Base-by-base conservation (phyloP, 768 basidiomycete species). In the Rhizopogon vinicolor region DNA sequence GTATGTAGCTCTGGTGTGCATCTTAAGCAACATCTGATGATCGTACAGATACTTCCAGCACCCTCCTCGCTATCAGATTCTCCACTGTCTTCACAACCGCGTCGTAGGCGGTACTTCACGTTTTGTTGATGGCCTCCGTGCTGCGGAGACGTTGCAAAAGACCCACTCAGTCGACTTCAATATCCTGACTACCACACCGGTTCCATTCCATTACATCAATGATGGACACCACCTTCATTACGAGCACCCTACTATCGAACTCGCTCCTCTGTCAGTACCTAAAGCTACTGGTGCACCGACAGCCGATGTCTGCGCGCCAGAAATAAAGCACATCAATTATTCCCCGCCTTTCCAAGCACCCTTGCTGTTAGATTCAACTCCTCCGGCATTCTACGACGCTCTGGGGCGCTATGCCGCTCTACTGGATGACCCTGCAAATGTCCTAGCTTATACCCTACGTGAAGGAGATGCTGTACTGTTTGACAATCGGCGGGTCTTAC, bases 311-410 rank as follows among this genome's bases (percentile, higher is more conserved):
- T 55, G 52, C 0, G 57, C 55, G 33, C 65, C 62, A 7, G 53
- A 63, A 8, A 78, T 96, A 61, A 70, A 73, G 43, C 79, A 87
- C 57, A 80, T 98, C 64, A 98, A 94, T 71, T 98, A 96, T 69
- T 88, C 90, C 1, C 96, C 96, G 0, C 95, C 95, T 0, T 98
- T 98, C 79, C 93, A 96, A 72, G 93, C 89, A 0, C 87, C 91
- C 0, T 75, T 94, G 7, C 75, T 79, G 0, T 64, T 79, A 18
- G 65, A 71, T 33, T 62, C 63, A 2, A 85, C 86, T 3, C 79
- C 85, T 0, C 57, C 65, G 6, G 68, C 69, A 33, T 87, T 91
- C 62, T 89, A 86, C 63, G 18, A 72, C 1, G 88, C 91, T 3
- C 72, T 98, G 3, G 59, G 65, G 3, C 68, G 71, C 13, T 98